phyloP scores from a whole-genome alignment of 73 alveolate genomes.

The Tetrahymena borealis region DNA sequence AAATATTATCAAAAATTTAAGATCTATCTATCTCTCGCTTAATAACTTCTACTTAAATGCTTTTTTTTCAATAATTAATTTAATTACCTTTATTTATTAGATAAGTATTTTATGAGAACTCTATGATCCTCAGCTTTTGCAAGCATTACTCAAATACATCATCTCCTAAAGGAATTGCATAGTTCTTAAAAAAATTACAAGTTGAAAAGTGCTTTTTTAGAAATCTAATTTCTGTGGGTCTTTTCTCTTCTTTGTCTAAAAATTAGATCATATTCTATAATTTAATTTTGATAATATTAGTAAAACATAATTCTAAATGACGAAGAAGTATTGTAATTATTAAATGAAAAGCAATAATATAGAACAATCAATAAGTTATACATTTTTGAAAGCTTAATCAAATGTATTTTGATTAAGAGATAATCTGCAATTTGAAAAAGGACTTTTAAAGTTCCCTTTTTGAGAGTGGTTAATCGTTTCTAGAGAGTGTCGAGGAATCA shows the following conservation, averaged over 20 bases:
- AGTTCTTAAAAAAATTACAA: neutral
- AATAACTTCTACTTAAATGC: neutral
- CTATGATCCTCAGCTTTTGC: neutral
- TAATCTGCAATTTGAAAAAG: no score
- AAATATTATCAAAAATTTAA: no score
- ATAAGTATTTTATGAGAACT: neutral
- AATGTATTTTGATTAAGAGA: no score
- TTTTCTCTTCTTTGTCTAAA: neutral
- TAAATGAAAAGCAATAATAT: no score
- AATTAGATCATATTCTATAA: neutral
- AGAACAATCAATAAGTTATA: no score
- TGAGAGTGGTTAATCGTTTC: neutral
- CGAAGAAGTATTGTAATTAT: no score
- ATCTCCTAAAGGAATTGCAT: neutral
- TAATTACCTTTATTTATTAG: neutral
- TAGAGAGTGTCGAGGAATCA: neutral
- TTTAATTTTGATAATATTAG: neutral
- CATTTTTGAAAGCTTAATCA: neutral
- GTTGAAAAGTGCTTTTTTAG: neutral
- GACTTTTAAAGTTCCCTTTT: neutral
- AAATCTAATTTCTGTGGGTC: neutral
- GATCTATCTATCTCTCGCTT: no score
- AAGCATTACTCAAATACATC: neutral
- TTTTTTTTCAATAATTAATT: neutral
- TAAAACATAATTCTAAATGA: no score